phyloP scores from a whole-genome alignment of 768 basidiomycete species.

The Plicaturopsis crispa region DNA sequence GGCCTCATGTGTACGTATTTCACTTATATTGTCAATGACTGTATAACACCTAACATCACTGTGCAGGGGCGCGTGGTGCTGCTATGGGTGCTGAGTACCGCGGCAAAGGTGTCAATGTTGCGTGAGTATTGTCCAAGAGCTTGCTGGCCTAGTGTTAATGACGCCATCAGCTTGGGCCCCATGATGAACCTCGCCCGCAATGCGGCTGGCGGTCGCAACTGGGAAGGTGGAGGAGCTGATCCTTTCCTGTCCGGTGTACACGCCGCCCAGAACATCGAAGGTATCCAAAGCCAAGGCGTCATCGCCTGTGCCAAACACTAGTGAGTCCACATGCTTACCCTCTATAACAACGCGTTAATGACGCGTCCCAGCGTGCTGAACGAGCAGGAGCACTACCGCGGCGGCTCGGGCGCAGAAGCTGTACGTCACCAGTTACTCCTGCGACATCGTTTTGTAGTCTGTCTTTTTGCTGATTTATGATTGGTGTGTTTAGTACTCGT shows the following conservation, averaged over 20 bases:
- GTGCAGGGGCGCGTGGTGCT: conserved; percentile 70
- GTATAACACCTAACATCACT: conserved; percentile 60
- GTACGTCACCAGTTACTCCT: no score
- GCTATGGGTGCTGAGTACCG: conserved; percentile 73
- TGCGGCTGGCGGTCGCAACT: conserved; percentile 32
- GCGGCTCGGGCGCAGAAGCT: not conserved
- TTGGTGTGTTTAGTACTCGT: no score
- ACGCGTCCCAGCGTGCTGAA: conserved; percentile 10
- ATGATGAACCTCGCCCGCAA: not conserved
- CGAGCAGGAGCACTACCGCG: conserved; percentile 18
- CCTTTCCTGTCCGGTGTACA: conserved; percentile 59
- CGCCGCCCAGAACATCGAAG: conserved; percentile 49
- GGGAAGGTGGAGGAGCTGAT: conserved; percentile 50
- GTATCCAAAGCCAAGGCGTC: conserved; percentile 54
- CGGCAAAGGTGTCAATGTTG: conserved; percentile 57
- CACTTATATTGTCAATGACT: conserved; percentile 43
- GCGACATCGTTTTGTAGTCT: conserved; percentile 4
- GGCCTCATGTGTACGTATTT: conserved; percentile 58
- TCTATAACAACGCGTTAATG: not conserved
- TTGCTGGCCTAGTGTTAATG: conserved; percentile 33
- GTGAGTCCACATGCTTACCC: conserved; percentile 5
- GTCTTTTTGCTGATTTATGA: no score
- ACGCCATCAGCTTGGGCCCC: not conserved
- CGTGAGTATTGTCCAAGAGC: conserved; percentile 28
- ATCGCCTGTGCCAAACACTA: conserved; percentile 53